phyloP scores from a whole-genome alignment of 1,139 yeast species.

The Pichia inconspicua region DNA sequence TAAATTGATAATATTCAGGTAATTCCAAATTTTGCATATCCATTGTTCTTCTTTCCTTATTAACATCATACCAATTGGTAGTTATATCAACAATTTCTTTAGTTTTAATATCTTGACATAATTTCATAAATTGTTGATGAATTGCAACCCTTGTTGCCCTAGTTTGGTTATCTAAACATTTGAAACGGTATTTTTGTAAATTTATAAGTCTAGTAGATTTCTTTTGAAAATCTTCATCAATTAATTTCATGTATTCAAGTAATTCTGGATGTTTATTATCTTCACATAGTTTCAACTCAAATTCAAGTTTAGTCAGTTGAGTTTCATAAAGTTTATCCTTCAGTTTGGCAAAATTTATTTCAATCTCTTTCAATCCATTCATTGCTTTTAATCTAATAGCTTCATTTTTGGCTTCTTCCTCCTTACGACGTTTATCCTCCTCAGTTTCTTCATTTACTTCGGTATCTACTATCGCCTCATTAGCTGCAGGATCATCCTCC shows the following conservation, averaged over 20 bases:
- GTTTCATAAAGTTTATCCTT: slow-evolving; percentile 73
- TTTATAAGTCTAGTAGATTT: slow-evolving; percentile 61
- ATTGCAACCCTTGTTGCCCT: slow-evolving; percentile 70
- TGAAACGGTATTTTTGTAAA: slow-evolving; percentile 62
- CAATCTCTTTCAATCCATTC: slow-evolving; percentile 65
- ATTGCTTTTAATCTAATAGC: slow-evolving; percentile 56
- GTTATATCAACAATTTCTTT: slow-evolving; percentile 68
- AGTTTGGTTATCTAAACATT: slow-evolving; percentile 74
- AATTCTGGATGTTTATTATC: slow-evolving; percentile 89
- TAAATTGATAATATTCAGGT: slow-evolving; percentile 29
- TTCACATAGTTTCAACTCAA: slow-evolving; percentile 78
- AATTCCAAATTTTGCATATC: slow-evolving; percentile 48
- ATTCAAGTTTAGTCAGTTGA: slow-evolving; percentile 65
- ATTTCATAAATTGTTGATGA: slow-evolving; percentile 77
- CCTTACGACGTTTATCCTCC: slow-evolving; percentile 11
- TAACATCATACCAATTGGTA: slow-evolving; percentile 84
- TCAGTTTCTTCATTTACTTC: slow-evolving; percentile 11
- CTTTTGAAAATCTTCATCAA: slow-evolving; percentile 64
- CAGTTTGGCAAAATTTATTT: slow-evolving; percentile 73
- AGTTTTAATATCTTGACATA: slow-evolving; percentile 59
- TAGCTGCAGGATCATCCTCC: slow-evolving; percentile 20
- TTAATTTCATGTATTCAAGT: slow-evolving; percentile 44
- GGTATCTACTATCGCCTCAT: slow-evolving; percentile 2
- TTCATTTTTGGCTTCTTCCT: slow-evolving; percentile 29
- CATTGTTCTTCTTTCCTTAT: slow-evolving; percentile 79